Conservation (phyloP, 768 basidiomycete genomes). For the Tylopilus balloui region DNA sequence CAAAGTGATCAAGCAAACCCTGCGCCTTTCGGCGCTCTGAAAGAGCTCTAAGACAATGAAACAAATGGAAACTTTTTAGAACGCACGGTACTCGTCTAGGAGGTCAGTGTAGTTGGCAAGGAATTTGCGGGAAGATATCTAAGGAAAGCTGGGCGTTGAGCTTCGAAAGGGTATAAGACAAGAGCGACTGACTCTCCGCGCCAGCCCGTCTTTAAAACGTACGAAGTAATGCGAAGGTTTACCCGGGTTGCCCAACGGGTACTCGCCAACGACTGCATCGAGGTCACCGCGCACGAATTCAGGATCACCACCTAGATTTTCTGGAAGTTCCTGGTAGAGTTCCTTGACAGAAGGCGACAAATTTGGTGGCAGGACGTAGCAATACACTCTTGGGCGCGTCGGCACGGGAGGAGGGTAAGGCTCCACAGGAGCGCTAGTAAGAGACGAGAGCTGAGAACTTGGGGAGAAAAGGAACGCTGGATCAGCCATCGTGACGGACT, state of each 20-base stretch:
- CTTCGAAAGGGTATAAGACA: not conserved
- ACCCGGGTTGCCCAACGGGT: conserved; percentile 28
- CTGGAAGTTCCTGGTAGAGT: conserved; percentile 38
- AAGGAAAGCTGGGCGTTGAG: conserved; percentile 9
- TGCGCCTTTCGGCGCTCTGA: conserved; percentile 44
- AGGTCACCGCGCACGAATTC: conserved; percentile 30
- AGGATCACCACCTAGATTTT: conserved; percentile 33
- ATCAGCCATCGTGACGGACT: conserved; percentile 18
- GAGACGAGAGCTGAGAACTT: conserved; percentile 12
- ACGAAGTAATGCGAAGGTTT: conserved; percentile 56
- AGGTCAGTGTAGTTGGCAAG: conserved; percentile 38
- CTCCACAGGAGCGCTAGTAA: conserved; percentile 9
- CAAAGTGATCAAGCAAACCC: conserved; percentile 48
- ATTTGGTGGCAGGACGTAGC: conserved; percentile 39
- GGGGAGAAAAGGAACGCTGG: conserved; percentile 16
- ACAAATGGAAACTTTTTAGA: not conserved
- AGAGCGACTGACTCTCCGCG: conserved; percentile 45
- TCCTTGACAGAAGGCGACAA: conserved; percentile 37
- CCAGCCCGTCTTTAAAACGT: conserved; percentile 51
- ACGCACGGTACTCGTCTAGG: conserved; percentile 55
- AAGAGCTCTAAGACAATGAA: conserved; percentile 7
- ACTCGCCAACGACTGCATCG: conserved; percentile 58
- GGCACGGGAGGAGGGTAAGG: conserved; percentile 6
- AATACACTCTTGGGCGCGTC: conserved; percentile 11
- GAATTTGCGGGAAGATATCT: conserved; percentile 46